Conservation (phyloP, 1,284 basidiomycete genomes). For the Fomitopsis pinicola region DNA sequence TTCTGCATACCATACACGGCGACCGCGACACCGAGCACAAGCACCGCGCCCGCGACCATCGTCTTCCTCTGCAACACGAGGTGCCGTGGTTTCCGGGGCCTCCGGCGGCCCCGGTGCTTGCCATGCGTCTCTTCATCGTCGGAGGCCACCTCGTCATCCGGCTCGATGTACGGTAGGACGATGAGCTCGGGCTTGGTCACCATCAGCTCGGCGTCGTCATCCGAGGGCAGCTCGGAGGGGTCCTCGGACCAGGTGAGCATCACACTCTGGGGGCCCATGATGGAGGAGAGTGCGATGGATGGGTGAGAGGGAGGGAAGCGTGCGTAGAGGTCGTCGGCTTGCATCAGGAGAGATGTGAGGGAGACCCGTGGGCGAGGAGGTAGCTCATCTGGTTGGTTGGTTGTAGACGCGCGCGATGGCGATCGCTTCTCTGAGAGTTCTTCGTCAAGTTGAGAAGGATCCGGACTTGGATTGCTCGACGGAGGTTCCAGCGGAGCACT, state of each 20-base stretch:
- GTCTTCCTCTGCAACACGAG: conserved; percentile 37
- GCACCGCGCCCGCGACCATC: conserved; percentile 57
- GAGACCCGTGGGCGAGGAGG: conserved; percentile 28
- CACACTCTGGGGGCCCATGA: conserved; percentile 67
- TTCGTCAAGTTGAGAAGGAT: background rate
- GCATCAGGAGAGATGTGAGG: conserved; percentile 37
- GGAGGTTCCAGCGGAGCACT: too few relatives aligned
- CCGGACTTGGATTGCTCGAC: too few relatives aligned
- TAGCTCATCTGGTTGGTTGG: conserved; percentile 7
- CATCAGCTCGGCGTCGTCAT: conserved; percentile 61
- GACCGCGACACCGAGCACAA: conserved; percentile 64
- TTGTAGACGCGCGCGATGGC: conserved; percentile 11
- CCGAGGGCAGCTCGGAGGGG: conserved; percentile 35
- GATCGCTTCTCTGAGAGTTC: conserved; percentile 11
- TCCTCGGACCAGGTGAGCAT: conserved; percentile 57
- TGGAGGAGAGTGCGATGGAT: conserved; percentile 45
- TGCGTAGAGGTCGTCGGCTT: conserved; percentile 39
- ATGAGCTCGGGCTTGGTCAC: conserved; percentile 50
- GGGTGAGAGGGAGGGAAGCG: conserved; percentile 43
- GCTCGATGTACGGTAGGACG: conserved; percentile 42
- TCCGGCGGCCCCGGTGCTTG: conserved; percentile 17
- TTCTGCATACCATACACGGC: conserved; percentile 49
- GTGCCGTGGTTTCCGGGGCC: conserved; percentile 19
- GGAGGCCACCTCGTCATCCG: conserved; percentile 19
- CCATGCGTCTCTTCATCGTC: conserved; percentile 19